Evolutionary conservation across 1,284 basidiomycete species (phyloP).

Genomic region (Austroboletus rostrupii): DNA sequence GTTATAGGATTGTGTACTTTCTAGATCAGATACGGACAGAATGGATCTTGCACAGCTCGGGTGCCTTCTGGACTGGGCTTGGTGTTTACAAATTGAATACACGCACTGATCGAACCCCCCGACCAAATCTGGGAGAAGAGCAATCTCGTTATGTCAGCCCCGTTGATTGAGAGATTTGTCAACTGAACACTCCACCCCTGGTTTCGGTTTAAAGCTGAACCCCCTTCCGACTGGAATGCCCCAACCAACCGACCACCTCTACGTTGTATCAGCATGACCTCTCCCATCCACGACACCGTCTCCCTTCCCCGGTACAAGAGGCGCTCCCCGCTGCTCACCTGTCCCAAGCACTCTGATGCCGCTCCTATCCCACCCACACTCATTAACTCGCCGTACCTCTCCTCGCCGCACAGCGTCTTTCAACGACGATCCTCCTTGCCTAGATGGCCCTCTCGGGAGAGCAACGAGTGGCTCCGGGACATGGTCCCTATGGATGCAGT

Average conservation of each 20-base stretch:
- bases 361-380: slow-evolving; percentile 57
- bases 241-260: background rate
- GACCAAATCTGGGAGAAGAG: slow-evolving; percentile 14
- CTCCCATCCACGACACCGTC: slow-evolving; percentile 15
- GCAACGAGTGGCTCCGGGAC: slow-evolving; percentile 60
- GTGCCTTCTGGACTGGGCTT: slow-evolving; percentile 23
- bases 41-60: slow-evolving; percentile 17
- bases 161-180: slow-evolving; percentile 21
- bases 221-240: background rate
- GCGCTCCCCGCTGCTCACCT: slow-evolving; percentile 18
- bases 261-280: slow-evolving; percentile 13
- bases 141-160: slow-evolving; percentile 26
- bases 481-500: slow-evolving; percentile 42
- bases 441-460: slow-evolving; percentile 41
- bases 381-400: slow-evolving; percentile 48
- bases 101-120: slow-evolving; percentile 18
- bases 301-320: slow-evolving; percentile 4
- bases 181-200: slow-evolving; percentile 11
- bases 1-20: slow-evolving; percentile 20
- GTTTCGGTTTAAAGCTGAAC: slow-evolving; percentile 17
- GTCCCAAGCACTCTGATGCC: slow-evolving; percentile 12
- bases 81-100: slow-evolving; percentile 16
- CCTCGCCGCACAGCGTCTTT: slow-evolving; percentile 47
- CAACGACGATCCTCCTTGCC: slow-evolving; percentile 32
- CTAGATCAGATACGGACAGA: slow-evolving; percentile 3